phyloP scores from a whole-genome alignment of 2,329 filamentous ascomycete genomes.

The Colletotrichum scovillei region DNA sequence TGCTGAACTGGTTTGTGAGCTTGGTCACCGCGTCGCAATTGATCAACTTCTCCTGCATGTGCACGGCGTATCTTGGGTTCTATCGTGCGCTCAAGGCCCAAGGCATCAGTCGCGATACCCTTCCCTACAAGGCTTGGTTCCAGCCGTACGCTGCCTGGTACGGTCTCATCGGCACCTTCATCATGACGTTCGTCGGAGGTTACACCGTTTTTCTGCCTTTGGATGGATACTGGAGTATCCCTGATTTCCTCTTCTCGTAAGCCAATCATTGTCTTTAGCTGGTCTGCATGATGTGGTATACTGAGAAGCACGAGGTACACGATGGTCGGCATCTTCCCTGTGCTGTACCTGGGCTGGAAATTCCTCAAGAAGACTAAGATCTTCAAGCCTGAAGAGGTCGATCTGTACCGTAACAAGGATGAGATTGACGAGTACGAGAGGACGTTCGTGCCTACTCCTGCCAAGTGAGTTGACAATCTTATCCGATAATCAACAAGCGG shows the following conservation, averaged over 20 bases:
- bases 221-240: slow-evolving; percentile 70
- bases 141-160: slow-evolving; percentile 81
- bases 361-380: slow-evolving; percentile 72
- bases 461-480: slow-evolving; percentile 56
- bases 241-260: slow-evolving; percentile 79
- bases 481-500: not conserved
- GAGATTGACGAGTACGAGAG: slow-evolving; percentile 76
- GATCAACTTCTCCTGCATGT: slow-evolving; percentile 78
- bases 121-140: slow-evolving; percentile 77
- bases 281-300: not conserved
- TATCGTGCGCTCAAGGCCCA: slow-evolving; percentile 76
- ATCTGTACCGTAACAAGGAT: slow-evolving; percentile 70
- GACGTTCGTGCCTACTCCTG: slow-evolving; percentile 65
- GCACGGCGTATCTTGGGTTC: slow-evolving; percentile 78
- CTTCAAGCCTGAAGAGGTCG: slow-evolving; percentile 67
- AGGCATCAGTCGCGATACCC: slow-evolving; percentile 71
- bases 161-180: slow-evolving; percentile 69
- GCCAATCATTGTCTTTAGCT: slow-evolving; percentile 39
- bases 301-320: slow-evolving; percentile 60
- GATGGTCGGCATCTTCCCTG: slow-evolving; percentile 77
- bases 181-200: slow-evolving; percentile 81
- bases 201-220: slow-evolving; percentile 79
- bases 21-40: slow-evolving; percentile 78
- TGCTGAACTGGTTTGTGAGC: slow-evolving; percentile 79
- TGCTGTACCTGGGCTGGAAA: slow-evolving; percentile 80